These are phyloP conservation scores for Chytriomyces confervae DNA, from an alignment of 192 early-diverging fungal genomes.

Conservation along the genomic window DNA sequence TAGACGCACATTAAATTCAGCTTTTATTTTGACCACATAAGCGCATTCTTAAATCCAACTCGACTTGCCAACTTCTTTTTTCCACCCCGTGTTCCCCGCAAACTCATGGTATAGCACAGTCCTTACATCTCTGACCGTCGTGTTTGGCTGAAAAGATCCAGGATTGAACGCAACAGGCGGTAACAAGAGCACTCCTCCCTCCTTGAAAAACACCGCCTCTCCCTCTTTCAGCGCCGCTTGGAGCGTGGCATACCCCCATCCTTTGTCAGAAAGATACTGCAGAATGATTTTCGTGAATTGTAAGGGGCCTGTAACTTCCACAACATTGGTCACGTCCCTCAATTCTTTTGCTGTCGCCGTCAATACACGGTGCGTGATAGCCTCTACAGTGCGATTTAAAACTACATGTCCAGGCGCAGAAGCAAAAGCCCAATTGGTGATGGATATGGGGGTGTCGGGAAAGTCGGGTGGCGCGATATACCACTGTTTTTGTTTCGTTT, in stretches of 20 bases:
- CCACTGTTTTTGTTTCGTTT: constrained; percentile 21
- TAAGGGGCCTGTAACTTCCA: constrained; percentile 24
- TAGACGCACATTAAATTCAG: too few species aligned
- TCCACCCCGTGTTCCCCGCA: constrained; percentile 23
- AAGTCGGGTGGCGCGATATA: constrained; percentile 19
- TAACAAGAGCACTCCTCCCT: constrained; percentile 15
- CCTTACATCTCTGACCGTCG: constrained; percentile 13
- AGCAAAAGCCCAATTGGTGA: constrained; percentile 27
- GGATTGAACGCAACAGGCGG: constrained; percentile 22
- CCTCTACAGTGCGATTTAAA: background rate
- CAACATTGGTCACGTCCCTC: background rate
- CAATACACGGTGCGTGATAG: background rate
- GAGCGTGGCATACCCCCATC: background rate
- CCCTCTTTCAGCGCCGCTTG: background rate
- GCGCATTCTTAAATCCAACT: too few species aligned
- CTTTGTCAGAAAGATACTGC: background rate
- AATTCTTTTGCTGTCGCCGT: background rate
- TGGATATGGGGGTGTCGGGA: background rate
- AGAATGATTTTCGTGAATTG: constrained; percentile 14
- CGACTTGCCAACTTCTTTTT: background rate
- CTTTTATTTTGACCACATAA: too few species aligned
- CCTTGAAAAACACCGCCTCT: constrained; percentile 7
- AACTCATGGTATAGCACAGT: constrained; percentile 27
- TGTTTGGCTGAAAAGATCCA: constrained; percentile 15
- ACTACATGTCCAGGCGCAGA: constrained; percentile 4